These are phyloP conservation scores for Phytophthora citricola DNA, from an alignment of 352 stramenopile genomes.

Conservation along the genomic window DNA sequence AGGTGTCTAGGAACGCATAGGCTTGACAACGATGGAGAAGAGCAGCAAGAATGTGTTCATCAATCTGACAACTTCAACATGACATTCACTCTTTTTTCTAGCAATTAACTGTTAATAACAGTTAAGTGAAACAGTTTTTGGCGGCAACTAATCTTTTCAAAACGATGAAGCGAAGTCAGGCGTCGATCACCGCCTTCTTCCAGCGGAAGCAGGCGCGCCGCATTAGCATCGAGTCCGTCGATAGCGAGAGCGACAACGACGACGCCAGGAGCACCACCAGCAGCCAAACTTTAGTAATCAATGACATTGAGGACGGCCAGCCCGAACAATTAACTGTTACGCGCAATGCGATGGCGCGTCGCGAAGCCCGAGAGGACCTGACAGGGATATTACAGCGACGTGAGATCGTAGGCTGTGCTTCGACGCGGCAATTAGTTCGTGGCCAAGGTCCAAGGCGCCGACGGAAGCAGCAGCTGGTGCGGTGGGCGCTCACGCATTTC, in stretches of 20 bases:
- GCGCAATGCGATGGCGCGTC: slow-evolving; percentile 1
- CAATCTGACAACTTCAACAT: background rate
- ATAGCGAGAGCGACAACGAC: slow-evolving; percentile 28
- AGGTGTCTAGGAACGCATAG: too few relatives aligned
- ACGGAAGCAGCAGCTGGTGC: slow-evolving; percentile 57
- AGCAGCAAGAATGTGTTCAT: too few relatives aligned
- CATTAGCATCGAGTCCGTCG: slow-evolving; percentile 26
- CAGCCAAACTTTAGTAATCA: slow-evolving; percentile 3
- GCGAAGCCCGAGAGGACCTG: slow-evolving; percentile 37
- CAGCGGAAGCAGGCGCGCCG: slow-evolving; percentile 50
- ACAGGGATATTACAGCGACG: slow-evolving; percentile 46
- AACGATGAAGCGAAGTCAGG: slow-evolving; percentile 33
- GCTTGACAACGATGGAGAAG: too few relatives aligned
- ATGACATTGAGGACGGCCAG: background rate
- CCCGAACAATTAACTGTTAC: background rate
- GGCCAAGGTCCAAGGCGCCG: slow-evolving; percentile 25
- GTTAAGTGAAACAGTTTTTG: slow-evolving; percentile 16
- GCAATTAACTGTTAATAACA: background rate
- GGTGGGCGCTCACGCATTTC: slow-evolving; percentile 64
- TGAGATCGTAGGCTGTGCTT: slow-evolving; percentile 42
- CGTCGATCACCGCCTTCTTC: slow-evolving; percentile 77
- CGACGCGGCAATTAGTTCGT: slow-evolving; percentile 6
- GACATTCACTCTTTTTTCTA: background rate
- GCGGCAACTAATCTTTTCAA: slow-evolving; percentile 9
- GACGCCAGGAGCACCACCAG: background rate